Conservation (phyloP, 1,284 basidiomycete genomes). For the Uromyces viciae-fabae region DNA sequence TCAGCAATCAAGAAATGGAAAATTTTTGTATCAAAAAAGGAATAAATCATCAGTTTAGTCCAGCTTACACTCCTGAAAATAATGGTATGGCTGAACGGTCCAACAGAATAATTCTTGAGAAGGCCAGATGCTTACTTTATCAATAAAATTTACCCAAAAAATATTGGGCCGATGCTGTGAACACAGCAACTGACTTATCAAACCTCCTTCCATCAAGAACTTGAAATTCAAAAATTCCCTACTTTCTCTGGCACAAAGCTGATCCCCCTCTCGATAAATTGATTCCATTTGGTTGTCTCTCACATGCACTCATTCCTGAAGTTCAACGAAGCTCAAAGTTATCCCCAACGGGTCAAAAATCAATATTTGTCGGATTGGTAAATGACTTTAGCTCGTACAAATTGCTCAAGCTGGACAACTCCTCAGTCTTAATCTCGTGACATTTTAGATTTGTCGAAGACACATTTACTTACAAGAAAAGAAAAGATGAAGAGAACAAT, state of each 20-base stretch:
- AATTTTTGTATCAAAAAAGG: slow-evolving; percentile 51
- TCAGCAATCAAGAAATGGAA: slow-evolving; percentile 49
- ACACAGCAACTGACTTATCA: slow-evolving; percentile 53
- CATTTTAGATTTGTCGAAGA: no score
- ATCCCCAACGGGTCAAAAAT: no score
- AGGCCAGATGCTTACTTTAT: slow-evolving; percentile 51
- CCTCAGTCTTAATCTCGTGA: no score
- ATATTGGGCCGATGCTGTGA: slow-evolving; percentile 55
- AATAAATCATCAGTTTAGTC: slow-evolving; percentile 53
- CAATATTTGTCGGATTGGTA: no score
- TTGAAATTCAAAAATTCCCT: background rate
- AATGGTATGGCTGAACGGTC: slow-evolving; percentile 54
- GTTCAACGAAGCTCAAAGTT: no score
- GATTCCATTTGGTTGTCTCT: no score
- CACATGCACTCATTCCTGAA: no score
- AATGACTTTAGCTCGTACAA: no score
- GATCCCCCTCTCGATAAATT: no score
- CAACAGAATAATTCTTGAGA: slow-evolving; percentile 52
- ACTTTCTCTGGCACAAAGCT: background rate
- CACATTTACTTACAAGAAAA: no score
- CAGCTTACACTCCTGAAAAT: slow-evolving; percentile 55
- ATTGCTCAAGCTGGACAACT: no score
- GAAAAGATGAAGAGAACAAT: no score
- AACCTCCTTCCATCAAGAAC: slow-evolving; percentile 51
- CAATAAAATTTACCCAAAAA: slow-evolving; percentile 50